Conservation (phyloP, 2,329 filamentous ascomycete species). For the Xylariaceae sp. region DNA sequence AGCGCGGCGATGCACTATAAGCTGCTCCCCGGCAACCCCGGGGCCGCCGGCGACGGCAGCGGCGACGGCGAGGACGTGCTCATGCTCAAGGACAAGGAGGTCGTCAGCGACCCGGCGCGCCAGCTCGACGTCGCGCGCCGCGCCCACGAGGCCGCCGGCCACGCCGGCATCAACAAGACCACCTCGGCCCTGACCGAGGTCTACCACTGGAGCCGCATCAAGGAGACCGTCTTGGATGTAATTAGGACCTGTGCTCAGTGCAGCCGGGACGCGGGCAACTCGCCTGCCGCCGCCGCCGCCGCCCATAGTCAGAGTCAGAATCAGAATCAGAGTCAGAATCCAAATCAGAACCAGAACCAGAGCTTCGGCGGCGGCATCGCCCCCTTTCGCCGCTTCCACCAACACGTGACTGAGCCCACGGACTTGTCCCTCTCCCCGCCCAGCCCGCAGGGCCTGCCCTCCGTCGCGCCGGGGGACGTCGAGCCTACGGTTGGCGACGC, state of each 20-base stretch:
- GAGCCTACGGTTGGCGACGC: slow-evolving; percentile 7
- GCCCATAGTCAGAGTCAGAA: slow-evolving; percentile 10
- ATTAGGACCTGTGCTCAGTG: slow-evolving; percentile 88
- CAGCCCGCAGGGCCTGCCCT: slow-evolving; percentile 11
- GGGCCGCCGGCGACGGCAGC: too few relatives aligned
- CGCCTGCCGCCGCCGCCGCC: too few relatives aligned
- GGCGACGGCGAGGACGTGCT: slow-evolving; percentile 72
- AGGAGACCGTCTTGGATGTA: slow-evolving; percentile 91
- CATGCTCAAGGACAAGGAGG: slow-evolving; percentile 97
- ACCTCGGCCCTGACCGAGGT: slow-evolving; percentile 88
- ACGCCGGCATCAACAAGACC: slow-evolving; percentile 97
- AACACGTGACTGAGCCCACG: slow-evolving; percentile 13
- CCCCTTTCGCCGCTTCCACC: slow-evolving; percentile 8
- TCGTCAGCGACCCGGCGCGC: slow-evolving; percentile 79
- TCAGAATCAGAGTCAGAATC: slow-evolving; percentile 8
- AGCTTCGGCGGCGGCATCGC: not conserved
- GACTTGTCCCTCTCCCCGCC: slow-evolving; percentile 7
- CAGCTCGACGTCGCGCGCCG: slow-evolving; percentile 84
- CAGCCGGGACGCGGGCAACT: slow-evolving; percentile 36
- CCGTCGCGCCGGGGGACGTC: slow-evolving; percentile 5
- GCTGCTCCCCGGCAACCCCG: slow-evolving; percentile 42
- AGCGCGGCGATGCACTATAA: slow-evolving; percentile 95
- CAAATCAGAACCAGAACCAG: slow-evolving; percentile 5
- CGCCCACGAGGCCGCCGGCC: slow-evolving; percentile 62
- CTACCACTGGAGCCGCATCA: slow-evolving; percentile 97